phyloP scores from a whole-genome alignment of 163 green algal genomes.

The Scenedesmus sp. region DNA sequence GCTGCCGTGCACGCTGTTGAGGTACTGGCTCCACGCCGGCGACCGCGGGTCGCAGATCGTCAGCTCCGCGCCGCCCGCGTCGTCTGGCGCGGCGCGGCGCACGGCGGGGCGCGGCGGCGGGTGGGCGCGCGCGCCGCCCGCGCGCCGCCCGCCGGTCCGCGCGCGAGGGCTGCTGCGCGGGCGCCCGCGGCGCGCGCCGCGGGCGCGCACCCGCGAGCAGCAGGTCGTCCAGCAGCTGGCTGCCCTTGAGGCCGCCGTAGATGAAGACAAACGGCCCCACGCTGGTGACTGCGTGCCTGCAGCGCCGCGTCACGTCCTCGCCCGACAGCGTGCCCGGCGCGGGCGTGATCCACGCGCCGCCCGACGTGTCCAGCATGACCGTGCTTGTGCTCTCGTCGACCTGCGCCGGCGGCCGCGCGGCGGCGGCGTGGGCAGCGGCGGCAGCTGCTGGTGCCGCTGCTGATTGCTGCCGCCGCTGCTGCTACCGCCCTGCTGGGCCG shows the following conservation, averaged over 20 bases:
- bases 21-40: constrained; percentile 82
- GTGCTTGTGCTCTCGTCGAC: constrained; percentile 85
- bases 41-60: constrained; percentile 85
- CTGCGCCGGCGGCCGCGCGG: constrained; percentile 43
- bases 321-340: constrained; percentile 28
- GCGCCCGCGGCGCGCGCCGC: too few species aligned
- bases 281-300: constrained; percentile 86
- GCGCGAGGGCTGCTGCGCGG: too few species aligned
- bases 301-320: constrained; percentile 70
- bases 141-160: too few species aligned
- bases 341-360: constrained; percentile 83
- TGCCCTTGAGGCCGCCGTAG: constrained; percentile 94
- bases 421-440: background rate
- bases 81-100: too few species aligned
- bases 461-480: too few species aligned
- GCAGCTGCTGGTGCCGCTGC: background rate
- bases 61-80: constrained; percentile 82
- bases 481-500: background rate
- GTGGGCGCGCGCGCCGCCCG: too few species aligned
- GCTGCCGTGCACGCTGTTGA: constrained; percentile 77
- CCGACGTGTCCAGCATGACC: constrained; percentile 92
- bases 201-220: constrained; percentile 81
- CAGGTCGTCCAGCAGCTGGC: constrained; percentile 93
- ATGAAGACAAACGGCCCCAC: constrained; percentile 95
- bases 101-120: too few species aligned